phyloP scores from a whole-genome alignment of 1,139 yeast genomes.

The Pichia terricola region DNA sequence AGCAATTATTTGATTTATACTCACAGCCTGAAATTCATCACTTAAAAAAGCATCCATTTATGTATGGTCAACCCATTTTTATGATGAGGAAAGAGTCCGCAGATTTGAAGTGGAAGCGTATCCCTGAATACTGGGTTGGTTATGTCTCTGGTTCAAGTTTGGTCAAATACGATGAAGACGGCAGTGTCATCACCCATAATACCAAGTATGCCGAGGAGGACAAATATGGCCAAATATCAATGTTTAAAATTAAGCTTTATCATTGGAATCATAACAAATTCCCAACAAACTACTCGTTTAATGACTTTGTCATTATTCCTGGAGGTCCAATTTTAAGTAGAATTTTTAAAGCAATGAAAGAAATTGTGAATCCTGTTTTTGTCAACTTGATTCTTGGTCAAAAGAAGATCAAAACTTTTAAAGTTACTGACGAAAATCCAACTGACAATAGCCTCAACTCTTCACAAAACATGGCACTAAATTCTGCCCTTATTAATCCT shows the following conservation, averaged over 20 bases:
- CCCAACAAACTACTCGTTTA: constrained; percentile 28
- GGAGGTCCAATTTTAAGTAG: constrained; percentile 55
- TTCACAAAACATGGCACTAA: constrained; percentile 58
- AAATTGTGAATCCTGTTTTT: constrained; percentile 47
- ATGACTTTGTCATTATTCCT: constrained; percentile 41
- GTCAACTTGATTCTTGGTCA: constrained; percentile 50
- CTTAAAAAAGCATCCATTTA: constrained; percentile 37
- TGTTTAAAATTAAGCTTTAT: neutral
- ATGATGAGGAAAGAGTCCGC: constrained; percentile 26
- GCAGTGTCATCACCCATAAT: neutral
- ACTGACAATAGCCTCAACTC: constrained; percentile 33
- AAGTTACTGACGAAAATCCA: neutral
- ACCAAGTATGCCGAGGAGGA: neutral
- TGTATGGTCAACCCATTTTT: constrained; percentile 36
- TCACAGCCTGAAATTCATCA: constrained; percentile 29
- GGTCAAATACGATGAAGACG: constrained; percentile 17
- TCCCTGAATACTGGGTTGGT: constrained; percentile 40
- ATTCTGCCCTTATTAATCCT: constrained; percentile 55
- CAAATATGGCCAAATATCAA: neutral
- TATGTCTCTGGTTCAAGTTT: constrained; percentile 28
- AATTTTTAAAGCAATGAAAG: constrained; percentile 53
- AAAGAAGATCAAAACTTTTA: constrained; percentile 47
- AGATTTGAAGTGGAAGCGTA: constrained; percentile 26
- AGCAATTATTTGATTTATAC: constrained; percentile 15
- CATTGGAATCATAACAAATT: constrained; percentile 16